Percentiles rank a stretch among this genome's conserved stretches.
Evolutionary conservation across 345 rosid genomes (phyloP).

Genomic region (Cardamine resedifolia): DNA sequence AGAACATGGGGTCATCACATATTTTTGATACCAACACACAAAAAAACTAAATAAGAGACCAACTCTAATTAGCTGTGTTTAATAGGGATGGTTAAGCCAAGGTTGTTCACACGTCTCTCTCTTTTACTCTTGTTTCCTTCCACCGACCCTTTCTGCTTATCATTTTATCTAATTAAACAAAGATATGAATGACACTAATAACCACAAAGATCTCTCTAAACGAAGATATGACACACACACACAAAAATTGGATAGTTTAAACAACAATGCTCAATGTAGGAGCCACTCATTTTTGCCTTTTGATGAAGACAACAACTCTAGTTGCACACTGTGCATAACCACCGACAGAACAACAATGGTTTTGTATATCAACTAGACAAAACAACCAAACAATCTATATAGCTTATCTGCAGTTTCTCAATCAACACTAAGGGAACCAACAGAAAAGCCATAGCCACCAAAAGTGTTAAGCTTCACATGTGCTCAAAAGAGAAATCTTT

Average conservation of each 20-base stretch:
- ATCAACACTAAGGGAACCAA: background rate
- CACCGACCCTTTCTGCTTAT: conserved; percentile 4
- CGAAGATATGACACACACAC: conserved; percentile 3
- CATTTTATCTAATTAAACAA: background rate
- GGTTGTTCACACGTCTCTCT: conserved; percentile 31
- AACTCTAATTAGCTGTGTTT: conserved; percentile 37
- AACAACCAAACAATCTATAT: conserved; percentile 29
- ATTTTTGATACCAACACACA: conserved; percentile 29
- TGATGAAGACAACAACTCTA: conserved; percentile 22
- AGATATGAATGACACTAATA: background rate
- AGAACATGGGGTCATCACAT: conserved; percentile 24
- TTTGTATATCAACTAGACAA: conserved; percentile 19
- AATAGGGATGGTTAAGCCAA: conserved; percentile 22
- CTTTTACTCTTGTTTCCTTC: background rate
- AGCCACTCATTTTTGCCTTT: conserved; percentile 30
- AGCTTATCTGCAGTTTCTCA: conserved; percentile 6
- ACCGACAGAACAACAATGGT: conserved; percentile 37
- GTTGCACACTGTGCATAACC: conserved; percentile 15
- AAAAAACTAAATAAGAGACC: conserved; percentile 14
- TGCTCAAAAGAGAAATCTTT: background rate
- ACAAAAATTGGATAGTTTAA: background rate
- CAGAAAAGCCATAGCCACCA: background rate
- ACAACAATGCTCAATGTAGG: conserved; percentile 23
- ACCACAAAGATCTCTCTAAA: background rate
- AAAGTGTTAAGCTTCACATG: conserved; percentile 12